phyloP scores from a whole-genome alignment of 768 basidiomycete species.

The Lactarius deliciosus region DNA sequence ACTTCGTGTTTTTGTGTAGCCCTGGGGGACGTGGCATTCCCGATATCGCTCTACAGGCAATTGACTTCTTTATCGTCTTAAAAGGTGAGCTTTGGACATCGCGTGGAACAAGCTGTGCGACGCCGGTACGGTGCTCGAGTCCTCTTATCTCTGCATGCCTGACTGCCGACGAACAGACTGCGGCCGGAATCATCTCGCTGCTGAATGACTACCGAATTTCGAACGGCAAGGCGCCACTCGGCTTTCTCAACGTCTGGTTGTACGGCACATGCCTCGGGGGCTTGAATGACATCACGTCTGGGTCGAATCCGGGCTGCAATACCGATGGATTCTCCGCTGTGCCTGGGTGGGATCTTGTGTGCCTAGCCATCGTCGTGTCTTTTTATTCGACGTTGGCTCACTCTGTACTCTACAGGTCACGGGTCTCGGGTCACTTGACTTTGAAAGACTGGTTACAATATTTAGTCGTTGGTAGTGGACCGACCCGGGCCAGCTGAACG shows the following conservation, averaged over 20 bases:
- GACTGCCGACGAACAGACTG: neutral
- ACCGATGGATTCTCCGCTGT: neutral
- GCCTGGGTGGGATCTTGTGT: neutral
- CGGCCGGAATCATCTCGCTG: neutral
- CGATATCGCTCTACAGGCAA: neutral
- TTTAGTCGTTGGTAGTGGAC: too few species aligned
- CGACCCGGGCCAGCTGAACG: too few species aligned
- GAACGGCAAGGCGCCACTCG: neutral
- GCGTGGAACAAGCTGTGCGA: neutral
- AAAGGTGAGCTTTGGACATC: neutral
- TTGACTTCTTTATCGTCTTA: rapidly evolving
- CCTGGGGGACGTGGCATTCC: neutral
- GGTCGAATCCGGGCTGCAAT: neutral
- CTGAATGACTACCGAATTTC: neutral
- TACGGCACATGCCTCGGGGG: rapidly evolving
- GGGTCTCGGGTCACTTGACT: neutral
- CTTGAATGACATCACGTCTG: neutral
- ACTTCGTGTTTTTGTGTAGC: neutral
- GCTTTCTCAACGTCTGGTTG: neutral
- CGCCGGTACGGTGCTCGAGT: neutral
- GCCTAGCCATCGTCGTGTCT: neutral
- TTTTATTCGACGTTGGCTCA: too few species aligned
- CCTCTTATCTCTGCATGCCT: too few species aligned
- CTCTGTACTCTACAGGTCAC: too few species aligned
- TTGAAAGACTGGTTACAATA: neutral